Conservation (phyloP, 2,329 filamentous ascomycete genomes). For the Penicillium corylophilum region DNA sequence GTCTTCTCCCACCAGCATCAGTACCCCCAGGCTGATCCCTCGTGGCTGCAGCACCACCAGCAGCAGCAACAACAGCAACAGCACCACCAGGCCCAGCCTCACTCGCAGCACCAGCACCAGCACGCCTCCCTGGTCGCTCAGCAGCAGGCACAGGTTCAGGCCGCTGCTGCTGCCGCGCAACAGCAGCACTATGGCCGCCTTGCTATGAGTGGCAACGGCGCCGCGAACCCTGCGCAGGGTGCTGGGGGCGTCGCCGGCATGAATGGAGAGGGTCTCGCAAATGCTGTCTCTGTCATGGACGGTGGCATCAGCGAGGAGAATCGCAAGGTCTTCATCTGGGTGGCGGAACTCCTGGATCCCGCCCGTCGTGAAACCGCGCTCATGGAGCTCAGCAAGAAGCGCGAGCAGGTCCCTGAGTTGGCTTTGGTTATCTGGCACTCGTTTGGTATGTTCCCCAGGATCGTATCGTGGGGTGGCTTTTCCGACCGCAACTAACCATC, state of each 20-base stretch:
- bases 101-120: slow-evolving; percentile 43
- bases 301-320: slow-evolving; percentile 82
- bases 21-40: slow-evolving; percentile 49
- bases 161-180: slow-evolving; percentile 44
- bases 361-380: slow-evolving; percentile 85
- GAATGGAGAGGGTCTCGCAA: slow-evolving; percentile 41
- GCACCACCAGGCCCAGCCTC: slow-evolving; percentile 39
- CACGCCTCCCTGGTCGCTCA: slow-evolving; percentile 48
- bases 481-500: slow-evolving; percentile 22
- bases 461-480: slow-evolving; percentile 13
- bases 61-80: slow-evolving; percentile 38
- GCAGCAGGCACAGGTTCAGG: slow-evolving; percentile 57
- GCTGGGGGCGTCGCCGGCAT: slow-evolving; percentile 48
- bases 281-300: slow-evolving; percentile 52
- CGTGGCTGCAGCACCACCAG: slow-evolving; percentile 42
- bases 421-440: slow-evolving; percentile 98
- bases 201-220: slow-evolving; percentile 61
- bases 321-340: slow-evolving; percentile 85
- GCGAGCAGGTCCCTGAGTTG: slow-evolving; percentile 94
- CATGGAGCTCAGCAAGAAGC: slow-evolving; percentile 95
- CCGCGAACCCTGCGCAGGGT: slow-evolving; percentile 34
- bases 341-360: slow-evolving; percentile 86
- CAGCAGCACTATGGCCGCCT: slow-evolving; percentile 70
- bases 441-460: slow-evolving; percentile 66
- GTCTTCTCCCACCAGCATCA: slow-evolving; percentile 61